Evolutionary conservation across 2,329 filamentous ascomycete species (phyloP), one percentile per base, ranked within the genome.

Genomic region (Aspergillus melleus): DNA sequence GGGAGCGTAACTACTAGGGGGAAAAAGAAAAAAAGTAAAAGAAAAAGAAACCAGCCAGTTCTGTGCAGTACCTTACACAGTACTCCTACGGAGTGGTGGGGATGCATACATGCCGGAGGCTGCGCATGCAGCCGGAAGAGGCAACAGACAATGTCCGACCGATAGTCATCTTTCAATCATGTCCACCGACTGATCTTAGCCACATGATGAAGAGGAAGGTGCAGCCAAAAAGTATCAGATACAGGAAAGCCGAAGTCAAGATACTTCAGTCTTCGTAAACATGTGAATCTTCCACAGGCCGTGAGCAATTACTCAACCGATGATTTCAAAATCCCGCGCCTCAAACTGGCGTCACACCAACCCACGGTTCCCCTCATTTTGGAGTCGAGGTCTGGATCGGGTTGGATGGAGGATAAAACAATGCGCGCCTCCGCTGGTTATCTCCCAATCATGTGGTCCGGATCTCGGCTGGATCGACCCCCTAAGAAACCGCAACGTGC

Each of bases 51-150:
- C 4, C 32, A 36, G 50, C 30, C 42, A 55, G n/a, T 58, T 51
- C 52, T 50, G 26, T 29, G 26, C 8, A 36, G 32, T 14, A 36
- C 11, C 14, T 36, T 36, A 16, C 32, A 12, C 14, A 14, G 52
- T 60, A 59, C 24, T 44, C 54, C 16, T 44, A 36, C 32, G 24
- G 32, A 47, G 50, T 22, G 39, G 57, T 59, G 55, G 57, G 47
- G 58, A 39, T 62, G 49, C 56, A 60, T 60, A 54, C 54, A 54
- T 42, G 26, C 51, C 49, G 54, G 58, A 57, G 58, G 56, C 54
- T 62, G 57, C 55, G 64, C 63, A 70, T 57, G 66, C 52, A 47
- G 65, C 65, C 64, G 52, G 61, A 66, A 69, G 59, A 55, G 68
- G 67, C 36, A 71, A 69, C 53, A 51, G 52, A 39, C 56, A 60